Percentiles rank a stretch among this genome's conserved stretches.
phyloP scores from a whole-genome alignment of 2,329 filamentous ascomycete species.

The Didymella keratinophila region DNA sequence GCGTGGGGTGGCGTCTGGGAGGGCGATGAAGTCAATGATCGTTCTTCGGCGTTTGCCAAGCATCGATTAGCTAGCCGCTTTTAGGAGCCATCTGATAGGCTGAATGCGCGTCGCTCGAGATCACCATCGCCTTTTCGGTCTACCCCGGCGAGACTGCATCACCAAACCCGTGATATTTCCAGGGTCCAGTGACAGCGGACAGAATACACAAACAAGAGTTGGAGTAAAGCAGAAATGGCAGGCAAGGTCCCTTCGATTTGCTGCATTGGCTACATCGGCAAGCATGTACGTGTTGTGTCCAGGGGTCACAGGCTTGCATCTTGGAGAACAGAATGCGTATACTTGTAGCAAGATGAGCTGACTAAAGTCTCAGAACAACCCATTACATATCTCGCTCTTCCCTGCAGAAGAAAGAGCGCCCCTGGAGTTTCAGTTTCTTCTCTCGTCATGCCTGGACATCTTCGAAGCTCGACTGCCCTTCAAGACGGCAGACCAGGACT shows the following conservation, averaged over 20 bases:
- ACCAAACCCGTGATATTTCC: constrained; percentile 19
- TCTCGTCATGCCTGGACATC: constrained; percentile 90
- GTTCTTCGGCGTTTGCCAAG: constrained; percentile 23
- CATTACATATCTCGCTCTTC: constrained; percentile 91
- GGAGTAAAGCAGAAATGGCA: constrained; percentile 47
- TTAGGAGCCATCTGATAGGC: constrained; percentile 45
- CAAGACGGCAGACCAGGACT: constrained; percentile 79
- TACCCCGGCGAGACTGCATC: constrained; percentile 31
- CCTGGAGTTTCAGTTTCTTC: constrained; percentile 90
- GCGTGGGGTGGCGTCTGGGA: constrained; percentile 44
- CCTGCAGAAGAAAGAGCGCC: constrained; percentile 74
- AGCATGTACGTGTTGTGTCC: constrained; percentile 60
- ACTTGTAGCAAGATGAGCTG: background rate
- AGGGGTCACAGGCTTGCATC: background rate
- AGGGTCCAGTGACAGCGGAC: background rate
- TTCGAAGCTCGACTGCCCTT: constrained; percentile 85
- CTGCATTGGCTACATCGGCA: constrained; percentile 92
- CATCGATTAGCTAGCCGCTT: constrained; percentile 41
- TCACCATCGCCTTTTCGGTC: constrained; percentile 37
- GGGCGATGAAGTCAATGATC: constrained; percentile 44
- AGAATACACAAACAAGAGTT: background rate
- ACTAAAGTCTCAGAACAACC: constrained; percentile 76
- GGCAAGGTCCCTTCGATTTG: constrained; percentile 75
- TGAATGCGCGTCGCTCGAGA: constrained; percentile 17
- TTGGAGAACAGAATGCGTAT: background rate